phyloP scores from a whole-genome alignment of 768 basidiomycete genomes.

The Tylopilus felleus region DNA sequence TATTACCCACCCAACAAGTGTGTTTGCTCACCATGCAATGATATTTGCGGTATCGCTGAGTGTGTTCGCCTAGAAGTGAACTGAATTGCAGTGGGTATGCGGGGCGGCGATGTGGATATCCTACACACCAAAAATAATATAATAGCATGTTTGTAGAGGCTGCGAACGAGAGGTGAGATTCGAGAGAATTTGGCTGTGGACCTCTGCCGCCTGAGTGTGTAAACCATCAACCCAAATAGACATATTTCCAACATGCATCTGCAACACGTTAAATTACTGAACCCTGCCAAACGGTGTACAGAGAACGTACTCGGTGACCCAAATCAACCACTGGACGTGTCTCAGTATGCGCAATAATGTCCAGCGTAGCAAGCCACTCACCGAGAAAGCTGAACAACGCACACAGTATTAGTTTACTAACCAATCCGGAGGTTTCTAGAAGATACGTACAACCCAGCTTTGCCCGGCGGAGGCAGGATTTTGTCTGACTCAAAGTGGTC shows the following conservation, averaged over 20 bases:
- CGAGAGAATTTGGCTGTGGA: not conserved
- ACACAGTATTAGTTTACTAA: not conserved
- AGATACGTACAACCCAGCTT: too few relatives aligned
- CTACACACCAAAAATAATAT: conserved; percentile 1
- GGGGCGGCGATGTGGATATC: not conserved
- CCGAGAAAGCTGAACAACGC: not conserved
- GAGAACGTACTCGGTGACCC: not conserved
- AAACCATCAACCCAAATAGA: not conserved
- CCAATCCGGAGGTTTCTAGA: too few relatives aligned
- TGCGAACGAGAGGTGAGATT: not conserved
- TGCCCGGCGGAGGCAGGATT: not conserved
- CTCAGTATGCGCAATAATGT: not conserved
- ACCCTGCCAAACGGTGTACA: too few relatives aligned
- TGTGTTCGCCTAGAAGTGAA: not conserved
- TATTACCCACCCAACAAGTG: not conserved
- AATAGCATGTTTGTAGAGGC: not conserved
- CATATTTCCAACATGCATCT: not conserved
- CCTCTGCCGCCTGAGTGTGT: not conserved
- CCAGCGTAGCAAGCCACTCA: not conserved
- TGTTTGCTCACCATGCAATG: too few relatives aligned
- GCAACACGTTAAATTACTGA: not conserved
- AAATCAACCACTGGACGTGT: not conserved
- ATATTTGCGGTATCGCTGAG: too few relatives aligned
- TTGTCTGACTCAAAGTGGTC: not conserved
- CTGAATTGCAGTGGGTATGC: too few relatives aligned